A percentile compares a stretch with the other conserved stretches of the same genome.
phyloP scores from a whole-genome alignment of 768 basidiomycete genomes.

The Pulveroboletus sp. region DNA sequence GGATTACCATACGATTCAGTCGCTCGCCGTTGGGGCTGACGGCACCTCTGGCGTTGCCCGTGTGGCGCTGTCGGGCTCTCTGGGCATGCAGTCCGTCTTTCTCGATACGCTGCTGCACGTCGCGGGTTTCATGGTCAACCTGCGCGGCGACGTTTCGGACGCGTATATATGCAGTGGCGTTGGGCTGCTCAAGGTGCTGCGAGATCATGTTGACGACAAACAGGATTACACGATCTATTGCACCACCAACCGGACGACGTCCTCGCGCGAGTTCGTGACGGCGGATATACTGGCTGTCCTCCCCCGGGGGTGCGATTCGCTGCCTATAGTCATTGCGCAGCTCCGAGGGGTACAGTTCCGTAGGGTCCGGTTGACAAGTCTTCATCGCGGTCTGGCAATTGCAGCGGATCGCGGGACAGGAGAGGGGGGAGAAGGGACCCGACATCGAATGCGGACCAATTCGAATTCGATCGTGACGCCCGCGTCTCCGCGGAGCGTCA shows the following conservation, averaged over 20 bases:
- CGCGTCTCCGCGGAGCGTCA: constrained; percentile 24
- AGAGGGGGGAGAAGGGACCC: neutral
- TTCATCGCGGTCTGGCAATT: constrained; percentile 43
- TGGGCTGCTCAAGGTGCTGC: constrained; percentile 43
- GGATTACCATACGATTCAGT: constrained; percentile 53
- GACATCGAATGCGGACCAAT: constrained; percentile 20
- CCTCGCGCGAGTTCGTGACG: constrained; percentile 42
- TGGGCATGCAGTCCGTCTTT: constrained; percentile 52
- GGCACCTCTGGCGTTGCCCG: constrained; percentile 50
- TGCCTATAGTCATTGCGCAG: constrained; percentile 46
- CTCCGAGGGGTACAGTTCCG: constrained; percentile 57
- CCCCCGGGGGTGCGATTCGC: constrained; percentile 26
- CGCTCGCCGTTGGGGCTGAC: constrained; percentile 44
- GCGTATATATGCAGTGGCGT: constrained; percentile 62
- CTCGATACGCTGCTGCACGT: constrained; percentile 64
- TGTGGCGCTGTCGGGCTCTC: constrained; percentile 39
- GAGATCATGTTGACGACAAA: constrained; percentile 37
- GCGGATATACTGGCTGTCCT: constrained; percentile 49
- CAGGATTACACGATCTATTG: constrained; percentile 50
- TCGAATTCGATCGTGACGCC: constrained; percentile 27
- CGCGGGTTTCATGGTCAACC: constrained; percentile 66
- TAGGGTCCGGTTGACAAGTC: constrained; percentile 44
- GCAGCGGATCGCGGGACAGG: constrained; percentile 21
- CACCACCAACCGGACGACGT: constrained; percentile 36
- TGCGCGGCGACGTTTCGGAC: constrained; percentile 44